These are phyloP conservation scores for Ganoderma leucocontextum DNA, from an alignment of 1,284 basidiomycete species.

Conservation along the genomic window DNA sequence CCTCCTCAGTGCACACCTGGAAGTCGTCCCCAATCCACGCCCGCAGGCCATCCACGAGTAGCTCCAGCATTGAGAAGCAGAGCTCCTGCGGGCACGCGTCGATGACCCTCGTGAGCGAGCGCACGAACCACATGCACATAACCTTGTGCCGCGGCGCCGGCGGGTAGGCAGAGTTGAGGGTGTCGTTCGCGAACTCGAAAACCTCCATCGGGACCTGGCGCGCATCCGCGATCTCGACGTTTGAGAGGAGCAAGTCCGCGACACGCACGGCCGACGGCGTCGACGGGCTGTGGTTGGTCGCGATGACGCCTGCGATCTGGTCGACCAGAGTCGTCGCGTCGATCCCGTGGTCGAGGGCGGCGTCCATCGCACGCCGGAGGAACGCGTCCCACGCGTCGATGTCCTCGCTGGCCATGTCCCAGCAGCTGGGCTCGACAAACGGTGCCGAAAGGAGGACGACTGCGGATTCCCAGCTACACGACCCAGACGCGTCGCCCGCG, in stretches of 20 bases:
- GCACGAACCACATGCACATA: constrained; percentile 66
- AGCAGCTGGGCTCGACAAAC: constrained; percentile 60
- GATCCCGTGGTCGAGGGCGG: constrained; percentile 65
- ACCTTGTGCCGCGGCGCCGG: constrained; percentile 62
- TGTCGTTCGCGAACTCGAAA: constrained; percentile 65
- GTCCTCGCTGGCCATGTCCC: constrained; percentile 64
- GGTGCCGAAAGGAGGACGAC: constrained; percentile 66
- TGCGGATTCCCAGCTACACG: constrained; percentile 59
- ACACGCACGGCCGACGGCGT: constrained; percentile 56
- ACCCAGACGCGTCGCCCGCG: constrained; percentile 37
- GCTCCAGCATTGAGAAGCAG: constrained; percentile 52
- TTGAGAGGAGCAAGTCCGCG: constrained; percentile 65
- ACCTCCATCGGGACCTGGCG: constrained; percentile 56
- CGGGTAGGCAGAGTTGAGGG: constrained; percentile 69
- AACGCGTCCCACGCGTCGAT: constrained; percentile 65
- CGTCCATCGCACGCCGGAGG: constrained; percentile 57
- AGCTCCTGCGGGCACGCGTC: constrained; percentile 61
- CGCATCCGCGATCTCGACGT: constrained; percentile 57
- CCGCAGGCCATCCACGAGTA: constrained; percentile 61
- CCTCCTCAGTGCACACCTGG: constrained; percentile 54
- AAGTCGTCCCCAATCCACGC: constrained; percentile 71
- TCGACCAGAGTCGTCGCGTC: constrained; percentile 62
- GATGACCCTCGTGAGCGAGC: constrained; percentile 59
- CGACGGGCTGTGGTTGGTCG: constrained; percentile 52
- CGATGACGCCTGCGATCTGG: constrained; percentile 57